These are phyloP conservation scores for Porodaedalea pini DNA, from an alignment of 1,284 basidiomycete genomes.

Conservation along the genomic window DNA sequence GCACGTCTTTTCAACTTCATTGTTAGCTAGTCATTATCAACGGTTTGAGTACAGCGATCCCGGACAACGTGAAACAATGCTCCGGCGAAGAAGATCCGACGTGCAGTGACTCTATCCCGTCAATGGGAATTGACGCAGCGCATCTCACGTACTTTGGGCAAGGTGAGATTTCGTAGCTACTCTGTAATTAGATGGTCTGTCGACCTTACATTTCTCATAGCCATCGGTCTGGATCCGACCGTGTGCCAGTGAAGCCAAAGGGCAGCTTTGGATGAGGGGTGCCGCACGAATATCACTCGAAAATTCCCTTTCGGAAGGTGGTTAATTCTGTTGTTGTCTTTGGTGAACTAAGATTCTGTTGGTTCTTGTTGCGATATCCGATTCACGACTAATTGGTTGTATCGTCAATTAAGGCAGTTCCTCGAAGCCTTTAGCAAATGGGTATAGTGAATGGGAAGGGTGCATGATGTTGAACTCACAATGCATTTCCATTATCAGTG, in stretches of 20 bases:
- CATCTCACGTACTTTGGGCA: conserved; percentile 18
- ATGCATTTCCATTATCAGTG: too few relatives aligned
- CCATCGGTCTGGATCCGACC: not conserved
- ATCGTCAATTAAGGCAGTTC: too few relatives aligned
- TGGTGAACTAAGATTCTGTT: too few relatives aligned
- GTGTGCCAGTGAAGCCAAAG: conserved; percentile 4
- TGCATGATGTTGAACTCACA: too few relatives aligned
- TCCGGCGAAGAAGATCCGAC: conserved; percentile 19
- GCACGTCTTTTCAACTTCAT: not conserved
- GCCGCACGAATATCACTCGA: too few relatives aligned
- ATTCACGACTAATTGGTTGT: too few relatives aligned
- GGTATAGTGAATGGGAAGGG: too few relatives aligned
- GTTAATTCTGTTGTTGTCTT: too few relatives aligned
- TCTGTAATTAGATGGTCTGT: not conserved
- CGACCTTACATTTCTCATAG: not conserved
- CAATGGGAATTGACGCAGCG: conserved; percentile 9
- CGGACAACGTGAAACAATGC: conserved; percentile 4
- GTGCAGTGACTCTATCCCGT: conserved; percentile 19
- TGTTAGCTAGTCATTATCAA: not conserved
- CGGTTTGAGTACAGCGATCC: not conserved
- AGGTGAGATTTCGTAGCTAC: not conserved
- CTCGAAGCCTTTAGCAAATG: too few relatives aligned
- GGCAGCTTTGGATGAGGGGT: too few relatives aligned
- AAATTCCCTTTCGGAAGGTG: too few relatives aligned
- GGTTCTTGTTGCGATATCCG: too few relatives aligned